phyloP scores from a whole-genome alignment of 225 moss, liverwort and hornwort species.

The Bryoerythrophyllum caledonicum region DNA sequence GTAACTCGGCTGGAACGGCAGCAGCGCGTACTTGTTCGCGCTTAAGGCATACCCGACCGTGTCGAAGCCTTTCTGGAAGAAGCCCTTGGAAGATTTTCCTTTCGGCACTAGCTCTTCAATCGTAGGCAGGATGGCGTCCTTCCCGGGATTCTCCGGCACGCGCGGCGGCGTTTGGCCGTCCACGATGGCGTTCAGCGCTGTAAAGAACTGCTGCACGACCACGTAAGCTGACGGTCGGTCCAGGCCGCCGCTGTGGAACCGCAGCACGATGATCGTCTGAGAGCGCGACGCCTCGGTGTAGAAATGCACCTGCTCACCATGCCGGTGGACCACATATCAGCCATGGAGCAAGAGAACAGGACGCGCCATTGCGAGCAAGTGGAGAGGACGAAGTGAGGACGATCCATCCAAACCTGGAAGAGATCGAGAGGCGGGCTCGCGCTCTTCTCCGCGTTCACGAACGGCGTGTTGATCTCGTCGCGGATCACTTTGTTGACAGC shows the following conservation, averaged over 20 bases:
- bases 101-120: constrained; percentile 81
- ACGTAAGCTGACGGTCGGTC: constrained; percentile 59
- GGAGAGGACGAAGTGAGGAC: too few species aligned
- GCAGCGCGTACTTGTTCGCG: constrained; percentile 61
- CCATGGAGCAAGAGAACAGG: neutral
- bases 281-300: constrained; percentile 44
- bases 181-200: constrained; percentile 63
- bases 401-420: constrained; percentile 33
- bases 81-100: constrained; percentile 59
- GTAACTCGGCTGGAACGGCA: constrained; percentile 72
- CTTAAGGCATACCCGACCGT: constrained; percentile 75
- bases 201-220: constrained; percentile 50
- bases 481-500: constrained; percentile 51
- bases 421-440: constrained; percentile 55
- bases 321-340: neutral
- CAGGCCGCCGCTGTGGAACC: constrained; percentile 69
- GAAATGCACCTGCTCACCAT: constrained; percentile 55
- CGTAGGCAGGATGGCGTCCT: constrained; percentile 49
- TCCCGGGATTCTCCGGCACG: constrained; percentile 56
- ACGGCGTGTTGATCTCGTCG: constrained; percentile 70
- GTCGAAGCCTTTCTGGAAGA: constrained; percentile 85
- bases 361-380: too few species aligned
- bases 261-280: constrained; percentile 58
- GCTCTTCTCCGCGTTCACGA: constrained; percentile 50
- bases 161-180: constrained; percentile 49